These are phyloP conservation scores for Neoboletus magnificus DNA, from an alignment of 768 basidiomycete species.

Conservation along the genomic window DNA sequence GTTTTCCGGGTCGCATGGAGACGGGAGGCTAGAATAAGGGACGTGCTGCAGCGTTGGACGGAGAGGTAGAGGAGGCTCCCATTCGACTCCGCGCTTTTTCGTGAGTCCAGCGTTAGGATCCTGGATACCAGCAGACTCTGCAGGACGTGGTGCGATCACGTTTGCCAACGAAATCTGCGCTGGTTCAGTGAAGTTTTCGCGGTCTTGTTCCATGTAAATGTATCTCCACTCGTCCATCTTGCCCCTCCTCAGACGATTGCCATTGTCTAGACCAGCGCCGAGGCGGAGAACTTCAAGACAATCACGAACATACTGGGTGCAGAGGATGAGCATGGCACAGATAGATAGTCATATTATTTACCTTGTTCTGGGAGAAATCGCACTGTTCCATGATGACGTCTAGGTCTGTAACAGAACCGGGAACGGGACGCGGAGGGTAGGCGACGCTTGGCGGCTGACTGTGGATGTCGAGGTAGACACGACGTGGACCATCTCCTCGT, in stretches of 20 bases:
- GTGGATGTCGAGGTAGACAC: constrained; percentile 73
- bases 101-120: constrained; percentile 55
- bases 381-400: constrained; percentile 91
- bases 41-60: constrained; percentile 50
- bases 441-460: constrained; percentile 59
- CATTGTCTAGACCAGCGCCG: constrained; percentile 85
- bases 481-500: constrained; percentile 70
- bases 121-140: constrained; percentile 28
- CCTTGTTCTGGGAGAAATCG: constrained; percentile 81
- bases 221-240: constrained; percentile 85
- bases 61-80: constrained; percentile 52
- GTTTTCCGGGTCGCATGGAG: constrained; percentile 78
- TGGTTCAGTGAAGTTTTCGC: constrained; percentile 38
- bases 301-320: constrained; percentile 85
- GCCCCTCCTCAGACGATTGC: constrained; percentile 67
- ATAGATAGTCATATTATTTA: constrained; percentile 21
- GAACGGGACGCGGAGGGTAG: constrained; percentile 84
- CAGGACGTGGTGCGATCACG: constrained; percentile 30
- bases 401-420: constrained; percentile 84
- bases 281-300: constrained; percentile 93
- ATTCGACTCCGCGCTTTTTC: constrained; percentile 58
- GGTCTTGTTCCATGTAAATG: constrained; percentile 69
- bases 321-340: constrained; percentile 9
- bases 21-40: constrained; percentile 53
- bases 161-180: constrained; percentile 31